Evolutionary conservation across 1,139 yeast genomes (phyloP), one percentile per base, ranked within the genome.

Genomic region (Zygoascus hellenicus): DNA sequence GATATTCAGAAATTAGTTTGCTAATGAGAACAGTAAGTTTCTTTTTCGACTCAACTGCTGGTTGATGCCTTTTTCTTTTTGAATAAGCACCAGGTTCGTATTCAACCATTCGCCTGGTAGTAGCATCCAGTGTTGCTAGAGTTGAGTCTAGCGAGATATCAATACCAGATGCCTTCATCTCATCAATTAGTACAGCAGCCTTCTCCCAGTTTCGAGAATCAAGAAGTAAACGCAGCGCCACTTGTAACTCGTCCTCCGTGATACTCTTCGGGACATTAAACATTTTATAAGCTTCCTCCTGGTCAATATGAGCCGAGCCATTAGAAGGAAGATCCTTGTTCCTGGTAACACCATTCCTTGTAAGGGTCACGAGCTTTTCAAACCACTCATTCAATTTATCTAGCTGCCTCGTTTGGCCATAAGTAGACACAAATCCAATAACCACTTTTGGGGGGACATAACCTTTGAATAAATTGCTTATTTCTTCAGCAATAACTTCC

Each of bases 361-460:
- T 49, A 30, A 47, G 28, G 5, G 31, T 43, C 14, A 56, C 41
- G 31, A 61, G 50, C 35, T 48, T 42, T 7, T 50, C 32, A 35
- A 52, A 53, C 63, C 64, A 61, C 19, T 40, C 39, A 41, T 51
- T 48, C 14, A 56, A 50, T 19, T 41, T 39, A 5, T 49, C 53
- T 5, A 45, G 19, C 36, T 56, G 51, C 6, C 51, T 51, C 30
- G 51, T 44, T 9, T 49, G 51, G 9, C 52, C 43, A 38, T 60
- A 59, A 6, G 50, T 49, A 13, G 51, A 42, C 9, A 61, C 48
- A 42, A 60, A 58, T 29, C 61, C 57, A 15, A 53, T 13, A 2
- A 51, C 48, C 16, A 58, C 54, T 40, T 50, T 52, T 2, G 64
- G 64, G 16, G 64, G 58, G 4, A 60, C 50, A 34, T 57, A 54